phyloP scores from a whole-genome alignment of 2,329 filamentous ascomycete genomes.

The Aspergillus costaricaensis region DNA sequence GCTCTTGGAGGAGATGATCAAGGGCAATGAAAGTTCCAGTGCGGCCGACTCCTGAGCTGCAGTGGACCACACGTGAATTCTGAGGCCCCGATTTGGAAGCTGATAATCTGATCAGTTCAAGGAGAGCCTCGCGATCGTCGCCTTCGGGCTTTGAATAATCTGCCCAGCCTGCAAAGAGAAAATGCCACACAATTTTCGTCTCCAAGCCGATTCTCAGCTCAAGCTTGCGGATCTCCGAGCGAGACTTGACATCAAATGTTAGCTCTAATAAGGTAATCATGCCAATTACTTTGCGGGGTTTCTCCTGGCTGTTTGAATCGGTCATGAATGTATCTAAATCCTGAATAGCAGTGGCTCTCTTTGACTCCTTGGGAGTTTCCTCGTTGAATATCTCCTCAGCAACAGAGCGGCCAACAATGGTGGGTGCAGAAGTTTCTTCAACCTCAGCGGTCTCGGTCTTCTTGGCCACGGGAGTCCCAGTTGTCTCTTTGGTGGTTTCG shows the following conservation, averaged over 20 bases:
- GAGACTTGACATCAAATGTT: slow-evolving; percentile 57
- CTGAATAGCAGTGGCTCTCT: too few species aligned
- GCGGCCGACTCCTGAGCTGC: slow-evolving; percentile 89
- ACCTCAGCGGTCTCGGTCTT: too few species aligned
- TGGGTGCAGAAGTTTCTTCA: too few species aligned
- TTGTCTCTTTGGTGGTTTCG: too few species aligned
- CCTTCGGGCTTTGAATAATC: slow-evolving; percentile 79
- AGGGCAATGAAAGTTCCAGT: slow-evolving; percentile 95
- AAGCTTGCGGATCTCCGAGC: slow-evolving; percentile 74
- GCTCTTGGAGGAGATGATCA: slow-evolving; percentile 84
- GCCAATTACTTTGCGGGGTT: slow-evolving; percentile 66
- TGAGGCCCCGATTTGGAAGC: slow-evolving; percentile 45
- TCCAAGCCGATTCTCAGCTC: slow-evolving; percentile 51
- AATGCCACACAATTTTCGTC: slow-evolving; percentile 74
- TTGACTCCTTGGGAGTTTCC: too few species aligned
- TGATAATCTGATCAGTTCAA: slow-evolving; percentile 53
- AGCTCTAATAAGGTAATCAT: slow-evolving; percentile 63
- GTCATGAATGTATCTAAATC: slow-evolving; percentile 35
- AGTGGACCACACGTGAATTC: slow-evolving; percentile 81
- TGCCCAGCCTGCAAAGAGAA: slow-evolving; percentile 84
- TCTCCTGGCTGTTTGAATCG: slow-evolving; percentile 62
- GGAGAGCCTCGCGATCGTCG: slow-evolving; percentile 51
- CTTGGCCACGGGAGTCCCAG: too few species aligned
- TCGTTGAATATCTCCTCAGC: too few species aligned
- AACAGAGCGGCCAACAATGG: too few species aligned